Conservation (phyloP, 106 monocot species). For the Dioscorea zingiberensis region DNA sequence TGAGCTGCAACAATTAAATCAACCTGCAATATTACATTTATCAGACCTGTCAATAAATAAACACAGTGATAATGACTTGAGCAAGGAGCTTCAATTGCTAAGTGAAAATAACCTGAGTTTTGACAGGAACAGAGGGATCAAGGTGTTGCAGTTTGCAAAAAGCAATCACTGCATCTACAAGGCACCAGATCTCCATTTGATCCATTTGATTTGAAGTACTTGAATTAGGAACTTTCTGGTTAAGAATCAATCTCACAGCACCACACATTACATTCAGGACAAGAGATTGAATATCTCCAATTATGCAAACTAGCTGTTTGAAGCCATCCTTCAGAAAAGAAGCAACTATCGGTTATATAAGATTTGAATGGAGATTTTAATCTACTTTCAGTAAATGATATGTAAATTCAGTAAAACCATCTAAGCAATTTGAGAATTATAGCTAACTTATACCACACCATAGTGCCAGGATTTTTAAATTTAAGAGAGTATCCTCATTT, state of each 20-base stretch:
- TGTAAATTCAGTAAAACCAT: neutral
- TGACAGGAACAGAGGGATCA: slow-evolving; percentile 59
- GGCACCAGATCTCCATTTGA: slow-evolving; percentile 54
- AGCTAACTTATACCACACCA: no score
- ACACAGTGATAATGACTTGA: neutral
- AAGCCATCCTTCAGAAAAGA: slow-evolving; percentile 28
- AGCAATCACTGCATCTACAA: slow-evolving; percentile 73
- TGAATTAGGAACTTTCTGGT: slow-evolving; percentile 22
- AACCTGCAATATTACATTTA: slow-evolving; percentile 34
- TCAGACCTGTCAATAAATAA: neutral
- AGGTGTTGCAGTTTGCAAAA: slow-evolving; percentile 96
- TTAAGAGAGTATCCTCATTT: no score
- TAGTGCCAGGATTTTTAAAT: no score
- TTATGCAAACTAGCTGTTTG: slow-evolving; percentile 22
- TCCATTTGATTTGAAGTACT: slow-evolving; percentile 35
- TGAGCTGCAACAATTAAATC: slow-evolving; percentile 84
- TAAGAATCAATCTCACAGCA: slow-evolving; percentile 39
- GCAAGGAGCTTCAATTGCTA: neutral
- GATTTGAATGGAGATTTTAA: neutral
- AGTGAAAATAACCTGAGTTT: slow-evolving; percentile 51
- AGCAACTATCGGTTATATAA: neutral
- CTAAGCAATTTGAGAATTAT: no score
- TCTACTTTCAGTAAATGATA: slow-evolving; percentile 6
- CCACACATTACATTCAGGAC: slow-evolving; percentile 57
- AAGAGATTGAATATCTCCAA: slow-evolving; percentile 71